These are phyloP conservation scores for Arthrinium puccinioides DNA, from an alignment of 2,329 filamentous ascomycete genomes.

Conservation along the genomic window DNA sequence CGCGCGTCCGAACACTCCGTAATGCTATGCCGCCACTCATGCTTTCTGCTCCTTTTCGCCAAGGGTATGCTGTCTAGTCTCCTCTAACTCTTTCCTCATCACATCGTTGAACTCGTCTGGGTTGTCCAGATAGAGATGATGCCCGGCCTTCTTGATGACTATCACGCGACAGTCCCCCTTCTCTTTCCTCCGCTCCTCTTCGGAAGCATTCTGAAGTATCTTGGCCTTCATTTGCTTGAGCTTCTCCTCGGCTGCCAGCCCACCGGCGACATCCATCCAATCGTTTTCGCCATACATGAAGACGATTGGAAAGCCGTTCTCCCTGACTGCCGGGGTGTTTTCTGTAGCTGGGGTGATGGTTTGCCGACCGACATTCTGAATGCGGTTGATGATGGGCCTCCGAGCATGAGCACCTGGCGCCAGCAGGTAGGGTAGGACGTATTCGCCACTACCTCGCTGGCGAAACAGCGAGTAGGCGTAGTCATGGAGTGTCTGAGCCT, in stretches of 20 bases:
- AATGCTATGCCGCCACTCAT: too few relatives aligned
- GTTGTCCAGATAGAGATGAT: slow-evolving; percentile 55
- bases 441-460: slow-evolving; percentile 87
- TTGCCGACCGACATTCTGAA: slow-evolving; percentile 81
- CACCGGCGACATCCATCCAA: slow-evolving; percentile 96
- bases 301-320: slow-evolving; percentile 72
- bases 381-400: slow-evolving; percentile 77
- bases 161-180: slow-evolving; percentile 78
- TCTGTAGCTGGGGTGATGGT: slow-evolving; percentile 28
- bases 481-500: slow-evolving; percentile 79
- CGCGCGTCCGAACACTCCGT: too few relatives aligned
- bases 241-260: slow-evolving; percentile 71
- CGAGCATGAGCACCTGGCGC: slow-evolving; percentile 91
- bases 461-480: slow-evolving; percentile 94
- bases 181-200: slow-evolving; percentile 63
- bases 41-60: slow-evolving; percentile 7
- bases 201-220: slow-evolving; percentile 52
- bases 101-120: slow-evolving; percentile 49
- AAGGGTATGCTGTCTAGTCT: slow-evolving; percentile 30
- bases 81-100: slow-evolving; percentile 45
- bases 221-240: slow-evolving; percentile 61
- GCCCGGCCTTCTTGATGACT: slow-evolving; percentile 57
- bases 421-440: slow-evolving; percentile 84
- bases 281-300: slow-evolving; percentile 97
- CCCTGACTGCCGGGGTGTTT: slow-evolving; percentile 25